Evolutionary conservation across 768 basidiomycete species (phyloP), one percentile per base, ranked within the genome.

Genomic region (Serendipita sp.): DNA sequence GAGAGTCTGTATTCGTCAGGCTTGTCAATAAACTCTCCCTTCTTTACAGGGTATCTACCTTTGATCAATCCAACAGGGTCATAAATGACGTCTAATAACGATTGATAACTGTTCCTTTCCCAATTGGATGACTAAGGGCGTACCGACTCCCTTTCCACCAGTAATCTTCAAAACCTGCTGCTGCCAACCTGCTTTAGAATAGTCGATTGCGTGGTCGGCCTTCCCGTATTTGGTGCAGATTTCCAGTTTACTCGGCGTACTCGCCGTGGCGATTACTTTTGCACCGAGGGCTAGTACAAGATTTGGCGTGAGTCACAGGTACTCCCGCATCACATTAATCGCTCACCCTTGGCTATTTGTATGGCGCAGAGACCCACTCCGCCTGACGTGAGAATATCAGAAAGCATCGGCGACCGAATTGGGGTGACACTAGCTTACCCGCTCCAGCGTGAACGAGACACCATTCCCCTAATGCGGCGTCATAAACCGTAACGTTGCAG

Each of bases 361-460:
- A 93, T 83, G 4, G 95, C 94, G 3, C 85, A 84, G 60, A 95
- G 83, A 0, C 94, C 94, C 3, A 98, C 93, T 13, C 93, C 95
- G 2, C 95, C 53, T 58, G 2, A 17, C n/a, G 17, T 50, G 45
- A 20, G 24, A 26, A 11, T 3, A 31, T 31, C 28, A 31, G n/a
- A 9, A 48, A 28, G 7, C 5, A 5, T 48, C 5, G 5, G 26
- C 45, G 16, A 24, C 11, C 24, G n/a, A 1, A 58, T 20, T n/a
- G n/a, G n/a, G n/a, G 45, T 20, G 5, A 7, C 45, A 14, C 9
- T 31, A 2, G 28, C 53, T 17, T 33, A 58, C 53, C 95, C 1
- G 94, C 95, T n/a, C 90, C 89, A 4, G 93, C 95, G 58, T 91
- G 90, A 3, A 98, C 85, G 2, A 99, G 82, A 2, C 96, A 82